These are phyloP conservation scores for Exophiala viscosa DNA, from an alignment of 2,329 filamentous ascomycete species.

Conservation along the genomic window DNA sequence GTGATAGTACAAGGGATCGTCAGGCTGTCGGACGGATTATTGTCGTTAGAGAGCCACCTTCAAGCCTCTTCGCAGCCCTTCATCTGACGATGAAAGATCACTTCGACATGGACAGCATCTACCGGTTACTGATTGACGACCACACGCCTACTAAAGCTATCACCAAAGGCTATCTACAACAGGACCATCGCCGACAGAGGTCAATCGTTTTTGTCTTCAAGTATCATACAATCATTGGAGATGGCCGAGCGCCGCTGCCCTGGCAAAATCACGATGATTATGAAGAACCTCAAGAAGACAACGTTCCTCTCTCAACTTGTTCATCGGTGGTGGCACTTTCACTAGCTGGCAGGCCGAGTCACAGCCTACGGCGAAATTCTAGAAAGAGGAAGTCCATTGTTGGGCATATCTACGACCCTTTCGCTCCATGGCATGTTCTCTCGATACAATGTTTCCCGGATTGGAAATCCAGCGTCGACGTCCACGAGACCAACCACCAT, in stretches of 20 bases:
- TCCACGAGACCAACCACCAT: conserved; percentile 53
- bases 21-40: conserved; percentile 57
- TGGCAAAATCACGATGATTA: conserved; percentile 57
- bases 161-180: conserved; percentile 50
- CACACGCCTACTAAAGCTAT: conserved; percentile 37
- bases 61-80: conserved; percentile 57
- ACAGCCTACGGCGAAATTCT: conserved; percentile 48
- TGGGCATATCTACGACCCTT: conserved; percentile 56
- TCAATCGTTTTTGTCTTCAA: conserved; percentile 63
- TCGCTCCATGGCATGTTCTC: conserved; percentile 59
- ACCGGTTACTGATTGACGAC: conserved; percentile 53
- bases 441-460: conserved; percentile 59
- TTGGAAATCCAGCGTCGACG: conserved; percentile 54
- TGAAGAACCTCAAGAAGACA: conserved; percentile 40
- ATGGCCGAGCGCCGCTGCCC: conserved; percentile 54
- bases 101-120: conserved; percentile 62
- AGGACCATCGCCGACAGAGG: conserved; percentile 48
- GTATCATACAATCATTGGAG: conserved; percentile 60
- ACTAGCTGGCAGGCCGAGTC: conserved; percentile 51
- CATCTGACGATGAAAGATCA: conserved; percentile 56
- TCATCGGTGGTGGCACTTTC: conserved; percentile 58
- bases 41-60: conserved; percentile 59
- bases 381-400: conserved; percentile 47
- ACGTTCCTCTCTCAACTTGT: conserved; percentile 59
- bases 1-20: conserved; percentile 32